Evolutionary conservation across 345 rosid genomes (phyloP).

Genomic region (Murraya koenigii): DNA sequence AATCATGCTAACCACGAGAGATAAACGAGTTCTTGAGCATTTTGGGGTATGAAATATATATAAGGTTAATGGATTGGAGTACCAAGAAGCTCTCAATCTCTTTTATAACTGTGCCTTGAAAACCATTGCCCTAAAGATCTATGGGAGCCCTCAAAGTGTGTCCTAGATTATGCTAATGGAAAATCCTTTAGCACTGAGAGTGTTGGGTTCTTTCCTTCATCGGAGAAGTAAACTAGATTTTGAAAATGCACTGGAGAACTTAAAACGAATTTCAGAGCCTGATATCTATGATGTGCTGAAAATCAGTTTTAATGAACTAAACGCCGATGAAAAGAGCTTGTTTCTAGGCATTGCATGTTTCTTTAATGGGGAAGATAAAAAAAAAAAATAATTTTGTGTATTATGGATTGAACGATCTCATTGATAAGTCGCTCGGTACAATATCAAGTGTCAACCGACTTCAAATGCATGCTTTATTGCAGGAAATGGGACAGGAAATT

Average conservation of each 20-base stretch:
- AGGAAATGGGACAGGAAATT: no score
- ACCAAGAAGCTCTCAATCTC: conserved; percentile 1
- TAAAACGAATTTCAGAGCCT: not conserved
- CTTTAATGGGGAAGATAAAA: conserved; percentile 25
- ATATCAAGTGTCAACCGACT: no score
- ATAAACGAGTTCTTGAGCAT: not conserved
- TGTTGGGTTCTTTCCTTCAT: not conserved
- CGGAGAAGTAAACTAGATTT: not conserved
- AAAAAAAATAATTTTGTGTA: not conserved
- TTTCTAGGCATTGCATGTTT: conserved; percentile 51
- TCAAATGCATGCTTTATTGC: no score
- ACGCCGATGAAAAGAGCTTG: conserved; percentile 16
- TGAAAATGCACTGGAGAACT: not conserved
- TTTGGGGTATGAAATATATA: not conserved
- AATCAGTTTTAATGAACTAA: conserved; percentile 14
- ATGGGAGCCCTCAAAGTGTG: not conserved
- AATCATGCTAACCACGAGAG: conserved; percentile 5
- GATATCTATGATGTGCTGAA: conserved; percentile 6
- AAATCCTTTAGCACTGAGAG: conserved; percentile 6
- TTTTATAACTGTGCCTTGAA: not conserved
- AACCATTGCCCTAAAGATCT: not conserved
- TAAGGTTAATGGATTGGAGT: not conserved
- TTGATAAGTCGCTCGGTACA: no score
- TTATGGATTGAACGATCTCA: no score
- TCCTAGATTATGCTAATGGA: conserved; percentile 12